Percentiles rank a stretch among this genome's conserved stretches.
Conservation (phyloP, 306 rosid species). For the Macrotyloma uniflorum region DNA sequence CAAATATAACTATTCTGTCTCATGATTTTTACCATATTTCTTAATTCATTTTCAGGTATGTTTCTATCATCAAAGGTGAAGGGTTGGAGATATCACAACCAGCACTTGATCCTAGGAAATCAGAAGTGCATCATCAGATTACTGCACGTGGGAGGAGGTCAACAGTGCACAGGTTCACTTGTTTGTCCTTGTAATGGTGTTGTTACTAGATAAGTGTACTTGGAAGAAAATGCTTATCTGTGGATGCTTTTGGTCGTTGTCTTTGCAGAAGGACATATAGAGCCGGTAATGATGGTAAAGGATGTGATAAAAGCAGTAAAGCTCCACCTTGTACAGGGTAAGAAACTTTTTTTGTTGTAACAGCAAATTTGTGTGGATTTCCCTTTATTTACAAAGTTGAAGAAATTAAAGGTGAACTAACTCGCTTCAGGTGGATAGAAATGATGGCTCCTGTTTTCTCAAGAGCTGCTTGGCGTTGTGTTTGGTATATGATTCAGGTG, state of each 20-base stretch:
- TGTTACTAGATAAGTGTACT: neutral
- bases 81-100: conserved; percentile 95
- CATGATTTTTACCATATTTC: neutral
- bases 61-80: conserved; percentile 69
- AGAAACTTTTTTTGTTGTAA: neutral
- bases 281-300: conserved; percentile 52
- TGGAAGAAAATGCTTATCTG: conserved; percentile 4
- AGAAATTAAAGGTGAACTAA: conserved; percentile 29
- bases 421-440: conserved; percentile 88
- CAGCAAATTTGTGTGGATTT: neutral
- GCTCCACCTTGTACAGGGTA: conserved; percentile 99
- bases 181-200: neutral
- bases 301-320: conserved; percentile 68
- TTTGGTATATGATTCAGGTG: conserved; percentile 96
- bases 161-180: conserved; percentile 72
- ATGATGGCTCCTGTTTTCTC: conserved; percentile 99
- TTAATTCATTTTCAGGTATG: conserved; percentile 51
- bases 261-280: conserved; percentile 77
- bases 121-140: conserved; percentile 91
- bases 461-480: conserved; percentile 88
- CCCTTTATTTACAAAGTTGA: conserved; percentile 16
- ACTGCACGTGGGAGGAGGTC: conserved; percentile 76
- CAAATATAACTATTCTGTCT: neutral
- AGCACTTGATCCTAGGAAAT: conserved; percentile 70
- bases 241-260: conserved; percentile 35